A percentile compares a stretch with the other conserved stretches of the same genome.
Conservation (phyloP, 129 eudicot genomes). For the carrot (Daucus carota) region DNA sequence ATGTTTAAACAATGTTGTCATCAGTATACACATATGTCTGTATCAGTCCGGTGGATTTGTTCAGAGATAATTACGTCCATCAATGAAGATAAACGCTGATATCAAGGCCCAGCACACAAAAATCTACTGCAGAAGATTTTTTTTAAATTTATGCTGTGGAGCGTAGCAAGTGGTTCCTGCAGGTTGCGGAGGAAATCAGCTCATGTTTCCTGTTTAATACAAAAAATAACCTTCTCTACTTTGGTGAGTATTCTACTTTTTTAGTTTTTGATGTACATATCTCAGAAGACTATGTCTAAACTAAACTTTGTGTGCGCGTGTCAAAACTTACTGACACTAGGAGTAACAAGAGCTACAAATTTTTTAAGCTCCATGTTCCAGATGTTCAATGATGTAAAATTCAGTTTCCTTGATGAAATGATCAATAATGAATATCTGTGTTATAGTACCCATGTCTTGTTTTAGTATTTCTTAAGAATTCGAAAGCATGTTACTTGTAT, state of each 20-base stretch:
- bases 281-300: not conserved
- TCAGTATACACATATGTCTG: not conserved
- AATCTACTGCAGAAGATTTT: not conserved
- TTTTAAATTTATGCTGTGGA: not conserved
- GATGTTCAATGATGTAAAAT: not conserved
- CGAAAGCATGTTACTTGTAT: not conserved
- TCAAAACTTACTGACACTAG: slow-evolving; percentile 6
- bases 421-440: slow-evolving; percentile 1
- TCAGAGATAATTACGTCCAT: not conserved
- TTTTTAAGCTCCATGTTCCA: slow-evolving; percentile 2
- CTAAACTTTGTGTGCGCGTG: slow-evolving; percentile 3
- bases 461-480: not conserved
- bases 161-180: not conserved
- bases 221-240: not conserved
- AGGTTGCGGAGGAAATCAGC: not conserved
- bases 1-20: not conserved
- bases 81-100: not conserved
- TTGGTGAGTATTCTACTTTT: not conserved
- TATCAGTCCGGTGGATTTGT: not conserved
- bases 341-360: not conserved
- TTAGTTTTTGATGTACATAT: not conserved
- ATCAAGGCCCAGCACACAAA: not conserved
- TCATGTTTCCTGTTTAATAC: not conserved
- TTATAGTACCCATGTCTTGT: not conserved
- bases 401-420: slow-evolving; percentile 2